A percentile compares a stretch with the other conserved stretches of the same genome.
Conservation (phyloP, 306 rosid species). For the Quercus mongolica region DNA sequence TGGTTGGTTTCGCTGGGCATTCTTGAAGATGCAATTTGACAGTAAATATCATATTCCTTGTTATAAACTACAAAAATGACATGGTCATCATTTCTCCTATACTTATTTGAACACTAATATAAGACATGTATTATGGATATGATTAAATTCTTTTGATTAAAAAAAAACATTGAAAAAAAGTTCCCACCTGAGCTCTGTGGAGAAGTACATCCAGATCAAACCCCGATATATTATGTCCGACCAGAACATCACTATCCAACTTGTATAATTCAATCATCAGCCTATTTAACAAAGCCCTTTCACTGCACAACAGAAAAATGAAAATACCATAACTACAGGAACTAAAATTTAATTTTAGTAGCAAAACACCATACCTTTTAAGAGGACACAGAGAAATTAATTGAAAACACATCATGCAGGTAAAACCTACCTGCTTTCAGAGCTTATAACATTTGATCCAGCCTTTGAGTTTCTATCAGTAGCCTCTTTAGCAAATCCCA, state of each 20-base stretch:
- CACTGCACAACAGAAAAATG: constrained; percentile 57
- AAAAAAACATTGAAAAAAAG: background rate
- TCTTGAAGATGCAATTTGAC: background rate
- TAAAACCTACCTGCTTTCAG: constrained; percentile 70
- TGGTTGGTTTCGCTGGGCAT: background rate
- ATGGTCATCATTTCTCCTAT: background rate
- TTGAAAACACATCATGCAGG: constrained; percentile 6
- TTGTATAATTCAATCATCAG: constrained; percentile 78
- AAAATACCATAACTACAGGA: constrained; percentile 27
- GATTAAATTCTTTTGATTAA: constrained; percentile 2
- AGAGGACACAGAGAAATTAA: constrained; percentile 2
- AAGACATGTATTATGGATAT: background rate
- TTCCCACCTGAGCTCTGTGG: constrained; percentile 84
- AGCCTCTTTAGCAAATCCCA: constrained; percentile 76
- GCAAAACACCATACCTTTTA: background rate
- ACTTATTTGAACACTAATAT: background rate
- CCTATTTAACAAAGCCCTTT: constrained; percentile 81
- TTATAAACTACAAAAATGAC: background rate
- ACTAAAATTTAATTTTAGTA: constrained; percentile 13
- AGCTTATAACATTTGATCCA: constrained; percentile 65
- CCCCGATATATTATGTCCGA: constrained; percentile 97
- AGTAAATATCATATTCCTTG: background rate
- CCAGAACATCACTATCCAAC: constrained; percentile 86
- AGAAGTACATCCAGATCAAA: constrained; percentile 92
- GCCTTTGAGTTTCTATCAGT: constrained; percentile 67